phyloP scores from a whole-genome alignment of 1,284 basidiomycete genomes.

The Rhodotorula sp. region DNA sequence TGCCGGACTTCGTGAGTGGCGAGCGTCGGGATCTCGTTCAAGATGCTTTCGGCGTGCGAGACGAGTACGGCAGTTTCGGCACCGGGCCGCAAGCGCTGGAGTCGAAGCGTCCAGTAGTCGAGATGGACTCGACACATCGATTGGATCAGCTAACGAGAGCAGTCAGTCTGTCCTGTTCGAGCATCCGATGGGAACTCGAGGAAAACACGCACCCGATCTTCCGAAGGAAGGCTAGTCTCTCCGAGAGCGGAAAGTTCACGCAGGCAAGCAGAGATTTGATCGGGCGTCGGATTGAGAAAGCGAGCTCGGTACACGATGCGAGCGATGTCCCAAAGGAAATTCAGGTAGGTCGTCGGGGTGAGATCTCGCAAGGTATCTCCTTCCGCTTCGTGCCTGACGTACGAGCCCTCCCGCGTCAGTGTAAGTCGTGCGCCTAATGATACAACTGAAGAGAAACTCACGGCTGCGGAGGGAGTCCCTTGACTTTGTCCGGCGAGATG shows the following conservation, averaged over 20 bases:
- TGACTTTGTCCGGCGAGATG: background rate
- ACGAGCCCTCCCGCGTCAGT: background rate
- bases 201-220: background rate
- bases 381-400: background rate
- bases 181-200: background rate
- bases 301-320: background rate
- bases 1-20: background rate
- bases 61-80: background rate
- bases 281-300: background rate
- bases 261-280: background rate
- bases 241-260: background rate
- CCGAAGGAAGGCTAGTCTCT: background rate
- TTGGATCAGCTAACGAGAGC: background rate
- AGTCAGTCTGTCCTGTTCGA: too few relatives aligned
- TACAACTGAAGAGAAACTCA: background rate
- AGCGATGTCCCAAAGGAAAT: background rate
- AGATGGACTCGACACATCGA: background rate
- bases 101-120: background rate
- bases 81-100: background rate
- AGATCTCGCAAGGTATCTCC: background rate
- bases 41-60: background rate
- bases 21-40: background rate
- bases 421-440: background rate
- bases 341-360: background rate
- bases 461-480: background rate